Evolutionary conservation across 2,329 filamentous ascomycete species (phyloP).

Genomic region (Colletotrichum agaves): DNA sequence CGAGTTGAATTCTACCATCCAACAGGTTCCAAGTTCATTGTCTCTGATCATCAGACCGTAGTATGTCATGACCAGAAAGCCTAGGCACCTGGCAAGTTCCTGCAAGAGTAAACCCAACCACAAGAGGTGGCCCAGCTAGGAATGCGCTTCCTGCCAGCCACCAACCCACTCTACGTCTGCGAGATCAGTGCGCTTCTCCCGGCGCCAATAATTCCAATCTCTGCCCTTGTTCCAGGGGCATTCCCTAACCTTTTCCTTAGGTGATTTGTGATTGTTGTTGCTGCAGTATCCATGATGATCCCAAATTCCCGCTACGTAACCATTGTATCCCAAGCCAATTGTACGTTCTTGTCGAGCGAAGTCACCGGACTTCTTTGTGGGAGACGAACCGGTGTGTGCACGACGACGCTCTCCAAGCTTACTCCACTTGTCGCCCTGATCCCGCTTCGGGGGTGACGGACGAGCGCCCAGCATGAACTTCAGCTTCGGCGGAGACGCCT

Average conservation of each 20-base stretch:
- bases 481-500: conserved; percentile 58
- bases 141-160: conserved; percentile 77
- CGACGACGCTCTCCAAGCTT: conserved; percentile 86
- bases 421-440: conserved; percentile 83
- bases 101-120: conserved; percentile 61
- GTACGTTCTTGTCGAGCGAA: conserved; percentile 59
- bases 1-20: conserved; percentile 62
- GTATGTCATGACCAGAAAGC: neutral
- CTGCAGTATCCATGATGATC: conserved; percentile 52
- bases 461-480: conserved; percentile 44
- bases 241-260: conserved; percentile 61
- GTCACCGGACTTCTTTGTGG: conserved; percentile 62
- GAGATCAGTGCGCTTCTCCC: conserved; percentile 73
- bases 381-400: conserved; percentile 65
- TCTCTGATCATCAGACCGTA: neutral
- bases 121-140: conserved; percentile 64
- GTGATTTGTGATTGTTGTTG: conserved; percentile 52
- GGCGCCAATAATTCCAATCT: conserved; percentile 70
- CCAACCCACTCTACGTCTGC: conserved; percentile 94
- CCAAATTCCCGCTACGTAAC: conserved; percentile 59
- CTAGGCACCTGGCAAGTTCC: neutral
- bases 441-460: conserved; percentile 75
- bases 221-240: conserved; percentile 68
- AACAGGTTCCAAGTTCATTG: conserved; percentile 22
- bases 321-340: conserved; percentile 59